A percentile compares a stretch with the other conserved stretches of the same genome.
These are phyloP conservation scores for Amphibolis antarctica DNA, from an alignment of 106 monocot genomes.

Conservation along the genomic window DNA sequence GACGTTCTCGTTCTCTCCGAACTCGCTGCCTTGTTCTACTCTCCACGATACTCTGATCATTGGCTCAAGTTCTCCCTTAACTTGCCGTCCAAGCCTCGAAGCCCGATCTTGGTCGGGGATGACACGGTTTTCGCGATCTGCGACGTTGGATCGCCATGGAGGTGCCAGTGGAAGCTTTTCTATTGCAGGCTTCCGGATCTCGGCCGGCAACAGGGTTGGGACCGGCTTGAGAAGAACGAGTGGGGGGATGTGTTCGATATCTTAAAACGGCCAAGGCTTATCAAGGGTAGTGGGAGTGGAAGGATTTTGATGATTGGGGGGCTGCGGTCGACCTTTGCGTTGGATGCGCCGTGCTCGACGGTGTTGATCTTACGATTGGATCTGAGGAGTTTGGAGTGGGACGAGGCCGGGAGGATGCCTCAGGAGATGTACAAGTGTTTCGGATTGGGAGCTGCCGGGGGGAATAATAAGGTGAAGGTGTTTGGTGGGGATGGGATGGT, in stretches of 20 bases:
- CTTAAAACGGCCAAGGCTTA: constrained; percentile 68
- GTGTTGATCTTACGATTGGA: constrained; percentile 73
- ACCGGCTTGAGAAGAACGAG: constrained; percentile 42
- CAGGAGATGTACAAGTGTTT: constrained; percentile 76
- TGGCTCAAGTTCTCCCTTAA: constrained; percentile 83
- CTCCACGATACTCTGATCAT: constrained; percentile 15
- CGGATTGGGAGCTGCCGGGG: constrained; percentile 21
- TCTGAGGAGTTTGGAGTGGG: constrained; percentile 81
- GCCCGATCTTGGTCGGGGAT: constrained; percentile 40
- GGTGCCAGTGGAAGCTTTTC: constrained; percentile 97
- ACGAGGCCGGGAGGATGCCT: constrained; percentile 89
- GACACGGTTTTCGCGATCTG: constrained; percentile 47
- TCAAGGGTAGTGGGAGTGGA: constrained; percentile 40
- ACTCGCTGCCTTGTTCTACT: constrained; percentile 71
- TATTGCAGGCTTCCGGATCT: constrained; percentile 38
- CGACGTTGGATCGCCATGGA: constrained; percentile 82
- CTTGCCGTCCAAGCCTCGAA: constrained; percentile 70
- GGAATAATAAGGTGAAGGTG: constrained; percentile 89
- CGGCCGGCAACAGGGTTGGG: constrained; percentile 39
- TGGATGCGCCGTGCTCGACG: constrained; percentile 85
- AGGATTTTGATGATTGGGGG: constrained; percentile 84
- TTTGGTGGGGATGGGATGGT: constrained; percentile 93
- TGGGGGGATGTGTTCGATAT: constrained; percentile 92
- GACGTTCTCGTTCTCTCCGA: constrained; percentile 71
- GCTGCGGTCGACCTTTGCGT: constrained; percentile 58